Evolutionary conservation across 116 monocot genomes (phyloP), one percentile per base, ranked within the genome.

Genomic region (Phalaenopsis hybrid): DNA sequence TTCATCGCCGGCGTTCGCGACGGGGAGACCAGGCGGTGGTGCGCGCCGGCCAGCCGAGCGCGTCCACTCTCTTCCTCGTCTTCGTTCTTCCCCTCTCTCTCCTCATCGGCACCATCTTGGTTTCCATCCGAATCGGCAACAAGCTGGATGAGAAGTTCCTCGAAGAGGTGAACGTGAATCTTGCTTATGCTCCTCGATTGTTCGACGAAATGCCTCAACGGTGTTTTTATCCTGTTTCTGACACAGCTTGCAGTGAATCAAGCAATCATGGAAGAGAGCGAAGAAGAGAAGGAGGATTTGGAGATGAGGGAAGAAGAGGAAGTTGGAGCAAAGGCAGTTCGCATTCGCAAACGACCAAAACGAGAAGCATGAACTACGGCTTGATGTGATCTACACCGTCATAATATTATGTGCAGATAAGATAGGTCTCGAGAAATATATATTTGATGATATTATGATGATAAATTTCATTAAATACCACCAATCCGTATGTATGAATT

Each of bases 81-180:
- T 90, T 94, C 81, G 85, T 92, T 16, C 82, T 96, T 61, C 96
- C 96, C 3, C 82, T 94, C 61, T 94, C 96, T 25, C 92, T 94
- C 76, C 80, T 96, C 79, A 76, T 85, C 70, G 94, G 89, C 83
- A 96, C 96, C 74, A 51, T 92, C 76, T 77, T 94, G 78, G 85
- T 88, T 21, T 88, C 94, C 81, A 61, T 87, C 82, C 85, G 91
- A 37, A 79, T 94, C 79, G 84, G 91, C 57, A 92, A 92, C 74
- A 41, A 76, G 5, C 94, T 94, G 48, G 94, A 96, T 81, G 88
- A 96, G 87, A 78, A 86, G 79, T 96, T 82, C 83, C 81, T 96
- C 0, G 80, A 94, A 61, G 96, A 96, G 87, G 94, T 96, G 81
- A 82, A 55, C 15, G 67, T 46, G 0, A 41, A 37, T 20, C 13